A percentile compares a stretch with the other conserved stretches of the same genome.
Evolutionary conservation across 768 basidiomycete species (phyloP).

Genomic region (Chiua virens): DNA sequence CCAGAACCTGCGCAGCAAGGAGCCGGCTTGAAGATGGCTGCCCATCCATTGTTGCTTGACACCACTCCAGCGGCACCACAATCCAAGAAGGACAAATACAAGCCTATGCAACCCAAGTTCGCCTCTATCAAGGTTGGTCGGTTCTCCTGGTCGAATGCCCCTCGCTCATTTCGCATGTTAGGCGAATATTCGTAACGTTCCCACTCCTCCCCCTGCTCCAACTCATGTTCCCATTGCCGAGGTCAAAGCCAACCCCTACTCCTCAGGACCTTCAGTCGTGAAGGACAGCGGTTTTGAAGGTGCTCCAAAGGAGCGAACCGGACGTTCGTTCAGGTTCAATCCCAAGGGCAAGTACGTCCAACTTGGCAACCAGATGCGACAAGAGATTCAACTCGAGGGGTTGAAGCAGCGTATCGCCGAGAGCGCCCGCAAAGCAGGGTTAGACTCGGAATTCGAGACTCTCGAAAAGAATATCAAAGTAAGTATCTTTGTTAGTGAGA

Average conservation of each 20-base stretch:
- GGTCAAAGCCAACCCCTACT: conserved; percentile 73
- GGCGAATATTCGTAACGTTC: conserved; percentile 78
- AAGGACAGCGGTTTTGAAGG: conserved; percentile 72
- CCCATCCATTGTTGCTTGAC: conserved; percentile 83
- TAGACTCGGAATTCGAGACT: conserved; percentile 91
- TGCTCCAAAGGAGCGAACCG: conserved; percentile 67
- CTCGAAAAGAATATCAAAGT: conserved; percentile 90
- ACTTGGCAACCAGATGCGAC: conserved; percentile 66
- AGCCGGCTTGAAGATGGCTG: conserved; percentile 85
- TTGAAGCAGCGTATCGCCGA: conserved; percentile 93
- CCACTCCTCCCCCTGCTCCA: conserved; percentile 55
- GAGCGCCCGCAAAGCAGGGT: conserved; percentile 87
- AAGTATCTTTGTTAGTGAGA: conserved; percentile 16
- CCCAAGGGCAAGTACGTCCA: conserved; percentile 90
- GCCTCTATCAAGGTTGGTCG: conserved; percentile 78
- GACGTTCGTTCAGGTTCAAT: conserved; percentile 81
- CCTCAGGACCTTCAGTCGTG: conserved; percentile 44
- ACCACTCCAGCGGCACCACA: conserved; percentile 51
- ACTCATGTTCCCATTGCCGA: conserved; percentile 40
- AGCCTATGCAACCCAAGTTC: conserved; percentile 99
- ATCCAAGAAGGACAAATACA: conserved; percentile 90
- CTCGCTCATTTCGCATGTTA: conserved; percentile 19
- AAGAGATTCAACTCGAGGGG: conserved; percentile 81
- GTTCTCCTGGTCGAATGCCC: not conserved
- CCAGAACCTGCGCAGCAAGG: conserved; percentile 74